A percentile compares a stretch with the other conserved stretches of the same genome.
phyloP scores from a whole-genome alignment of 306 rosid species.

The Pachyrhizus erosus region DNA sequence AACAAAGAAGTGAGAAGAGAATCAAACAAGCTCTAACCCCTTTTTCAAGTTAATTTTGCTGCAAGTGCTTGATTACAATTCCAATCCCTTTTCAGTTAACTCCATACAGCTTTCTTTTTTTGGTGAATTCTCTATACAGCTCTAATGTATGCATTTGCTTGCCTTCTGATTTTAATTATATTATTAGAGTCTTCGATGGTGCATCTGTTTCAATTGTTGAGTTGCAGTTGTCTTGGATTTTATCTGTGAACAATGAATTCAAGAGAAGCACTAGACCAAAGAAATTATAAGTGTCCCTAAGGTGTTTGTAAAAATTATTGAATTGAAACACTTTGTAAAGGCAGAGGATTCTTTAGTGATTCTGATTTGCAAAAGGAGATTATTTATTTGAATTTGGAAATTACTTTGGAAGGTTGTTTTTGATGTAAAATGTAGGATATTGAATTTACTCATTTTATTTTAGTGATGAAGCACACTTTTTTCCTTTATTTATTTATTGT shows the following conservation, averaged over 20 bases:
- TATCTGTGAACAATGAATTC: not conserved
- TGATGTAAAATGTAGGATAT: not conserved
- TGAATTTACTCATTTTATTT: not conserved
- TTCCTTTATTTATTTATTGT: not conserved
- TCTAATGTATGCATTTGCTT: too few relatives aligned
- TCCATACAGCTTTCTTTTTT: too few relatives aligned
- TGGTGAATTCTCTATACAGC: too few relatives aligned
- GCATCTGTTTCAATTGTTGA: not conserved
- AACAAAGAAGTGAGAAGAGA: too few relatives aligned
- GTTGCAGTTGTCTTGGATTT: not conserved
- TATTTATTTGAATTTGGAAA: not conserved
- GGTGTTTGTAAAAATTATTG: not conserved
- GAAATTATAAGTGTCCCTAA: not conserved
- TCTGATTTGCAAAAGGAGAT: not conserved
- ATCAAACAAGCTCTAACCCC: too few relatives aligned
- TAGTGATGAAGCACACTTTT: not conserved
- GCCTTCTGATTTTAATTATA: too few relatives aligned
- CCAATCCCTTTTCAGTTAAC: too few relatives aligned
- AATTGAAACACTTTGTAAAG: not conserved
- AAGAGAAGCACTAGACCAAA: not conserved
- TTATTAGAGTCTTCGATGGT: not conserved
- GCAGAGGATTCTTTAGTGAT: not conserved
- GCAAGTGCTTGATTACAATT: too few relatives aligned
- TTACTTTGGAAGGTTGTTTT: not conserved
- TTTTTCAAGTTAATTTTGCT: too few relatives aligned